Conservation (phyloP, 192 early-diverging fungal species). For the Linnemannia zychae region DNA sequence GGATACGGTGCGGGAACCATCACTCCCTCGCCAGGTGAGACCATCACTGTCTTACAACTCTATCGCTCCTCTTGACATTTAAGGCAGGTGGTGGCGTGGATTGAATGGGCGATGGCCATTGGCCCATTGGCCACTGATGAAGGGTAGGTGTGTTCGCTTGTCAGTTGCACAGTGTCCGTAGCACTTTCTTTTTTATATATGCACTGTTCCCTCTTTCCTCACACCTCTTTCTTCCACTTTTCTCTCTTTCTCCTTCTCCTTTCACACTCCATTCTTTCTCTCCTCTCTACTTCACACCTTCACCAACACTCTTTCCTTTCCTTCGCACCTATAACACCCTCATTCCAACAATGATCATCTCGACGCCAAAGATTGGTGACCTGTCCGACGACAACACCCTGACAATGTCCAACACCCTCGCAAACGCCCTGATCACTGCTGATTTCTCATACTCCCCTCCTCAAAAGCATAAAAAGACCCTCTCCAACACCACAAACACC, state of each 20-base stretch:
- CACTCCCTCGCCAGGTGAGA: background rate
- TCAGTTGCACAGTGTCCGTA: too few relatives aligned
- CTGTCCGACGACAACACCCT: slow-evolving; percentile 31
- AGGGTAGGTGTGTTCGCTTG: too few relatives aligned
- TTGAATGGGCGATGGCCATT: background rate
- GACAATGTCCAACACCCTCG: slow-evolving; percentile 38
- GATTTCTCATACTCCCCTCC: slow-evolving; percentile 11
- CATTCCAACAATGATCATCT: slow-evolving; percentile 39
- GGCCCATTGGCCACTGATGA: background rate
- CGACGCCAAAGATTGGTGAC: slow-evolving; percentile 38
- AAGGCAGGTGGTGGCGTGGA: background rate
- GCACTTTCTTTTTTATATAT: background rate
- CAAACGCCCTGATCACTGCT: slow-evolving; percentile 35
- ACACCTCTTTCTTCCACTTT: slow-evolving; percentile 7
- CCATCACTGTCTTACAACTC: background rate
- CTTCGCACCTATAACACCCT: background rate
- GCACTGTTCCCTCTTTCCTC: background rate
- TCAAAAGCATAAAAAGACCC: slow-evolving; percentile 1
- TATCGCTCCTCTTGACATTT: background rate
- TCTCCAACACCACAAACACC: background rate
- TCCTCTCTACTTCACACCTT: background rate
- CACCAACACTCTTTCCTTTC: background rate
- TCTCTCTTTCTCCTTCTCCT: background rate
- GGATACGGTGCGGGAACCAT: too few relatives aligned
- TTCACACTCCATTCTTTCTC: background rate